These are phyloP conservation scores for Teratosphaeria pseudoeucalypti DNA, from an alignment of 2,329 filamentous ascomycete genomes.

Conservation along the genomic window DNA sequence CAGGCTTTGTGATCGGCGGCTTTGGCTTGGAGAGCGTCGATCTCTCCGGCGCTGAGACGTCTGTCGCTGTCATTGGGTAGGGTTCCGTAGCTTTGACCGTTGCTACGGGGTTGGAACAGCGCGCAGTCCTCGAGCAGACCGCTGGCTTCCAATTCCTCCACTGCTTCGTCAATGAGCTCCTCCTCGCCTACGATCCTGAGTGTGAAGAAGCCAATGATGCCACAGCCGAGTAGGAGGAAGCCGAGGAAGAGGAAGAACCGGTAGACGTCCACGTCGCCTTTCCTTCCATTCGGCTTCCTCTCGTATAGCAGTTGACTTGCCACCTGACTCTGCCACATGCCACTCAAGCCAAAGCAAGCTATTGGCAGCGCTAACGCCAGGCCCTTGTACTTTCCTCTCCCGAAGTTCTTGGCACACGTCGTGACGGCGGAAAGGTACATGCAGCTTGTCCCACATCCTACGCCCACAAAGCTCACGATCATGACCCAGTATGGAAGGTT, in stretches of 20 bases:
- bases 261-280: constrained; percentile 61
- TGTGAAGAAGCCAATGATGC: constrained; percentile 61
- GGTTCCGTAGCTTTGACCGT: constrained; percentile 48
- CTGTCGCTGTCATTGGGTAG: constrained; percentile 33
- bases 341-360: constrained; percentile 82
- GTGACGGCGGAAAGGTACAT: constrained; percentile 91
- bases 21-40: constrained; percentile 35
- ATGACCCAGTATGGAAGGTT: constrained; percentile 71
- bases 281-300: constrained; percentile 48
- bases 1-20: constrained; percentile 36
- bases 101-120: constrained; percentile 51
- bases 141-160: constrained; percentile 83
- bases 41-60: constrained; percentile 35
- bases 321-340: constrained; percentile 91
- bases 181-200: constrained; percentile 74
- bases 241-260: constrained; percentile 81
- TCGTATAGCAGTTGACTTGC: constrained; percentile 71
- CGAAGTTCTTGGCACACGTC: constrained; percentile 97
- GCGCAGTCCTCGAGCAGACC: constrained; percentile 68
- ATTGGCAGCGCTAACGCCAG: constrained; percentile 84
- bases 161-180: constrained; percentile 78
- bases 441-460: constrained; percentile 73
- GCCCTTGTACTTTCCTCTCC: constrained; percentile 74
- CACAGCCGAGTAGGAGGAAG: constrained; percentile 57
- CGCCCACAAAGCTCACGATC: constrained; percentile 70